phyloP scores from a whole-genome alignment of 768 basidiomycete genomes.

The Pulveroboletus ravenelii region DNA sequence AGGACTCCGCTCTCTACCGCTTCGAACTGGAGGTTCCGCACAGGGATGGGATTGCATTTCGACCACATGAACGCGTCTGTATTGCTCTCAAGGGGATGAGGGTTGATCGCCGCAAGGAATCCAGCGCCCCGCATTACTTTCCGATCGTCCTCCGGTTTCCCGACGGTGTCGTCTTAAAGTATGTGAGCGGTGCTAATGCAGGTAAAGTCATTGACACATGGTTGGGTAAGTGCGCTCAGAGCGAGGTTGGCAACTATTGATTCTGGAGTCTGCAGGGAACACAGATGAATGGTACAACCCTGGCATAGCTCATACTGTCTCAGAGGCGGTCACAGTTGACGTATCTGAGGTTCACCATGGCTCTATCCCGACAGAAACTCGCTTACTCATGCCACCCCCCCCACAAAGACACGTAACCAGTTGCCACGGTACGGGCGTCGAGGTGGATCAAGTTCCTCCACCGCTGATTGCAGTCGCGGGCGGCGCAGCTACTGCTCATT shows the following conservation, averaged over 20 bases:
- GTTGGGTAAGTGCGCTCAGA: conserved; percentile 29
- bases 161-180: conserved; percentile 40
- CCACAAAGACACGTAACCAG: neutral
- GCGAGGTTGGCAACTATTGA: neutral
- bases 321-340: conserved; percentile 9
- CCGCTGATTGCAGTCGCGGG: neutral
- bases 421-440: neutral
- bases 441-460: neutral
- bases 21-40: conserved; percentile 40
- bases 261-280: conserved; percentile 6
- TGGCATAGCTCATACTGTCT: conserved; percentile 8
- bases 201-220: conserved; percentile 38
- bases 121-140: conserved; percentile 30
- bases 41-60: conserved; percentile 33
- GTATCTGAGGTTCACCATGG: neutral
- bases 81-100: conserved; percentile 44
- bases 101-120: conserved; percentile 28
- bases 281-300: conserved; percentile 27
- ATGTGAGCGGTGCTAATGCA: conserved; percentile 27
- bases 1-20: conserved; percentile 17
- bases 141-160: conserved; percentile 40
- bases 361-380: neutral
- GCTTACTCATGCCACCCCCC: neutral
- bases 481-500: neutral
- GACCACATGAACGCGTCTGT: conserved; percentile 39